phyloP scores from a whole-genome alignment of 306 rosid genomes.

The Myrica gale region DNA sequence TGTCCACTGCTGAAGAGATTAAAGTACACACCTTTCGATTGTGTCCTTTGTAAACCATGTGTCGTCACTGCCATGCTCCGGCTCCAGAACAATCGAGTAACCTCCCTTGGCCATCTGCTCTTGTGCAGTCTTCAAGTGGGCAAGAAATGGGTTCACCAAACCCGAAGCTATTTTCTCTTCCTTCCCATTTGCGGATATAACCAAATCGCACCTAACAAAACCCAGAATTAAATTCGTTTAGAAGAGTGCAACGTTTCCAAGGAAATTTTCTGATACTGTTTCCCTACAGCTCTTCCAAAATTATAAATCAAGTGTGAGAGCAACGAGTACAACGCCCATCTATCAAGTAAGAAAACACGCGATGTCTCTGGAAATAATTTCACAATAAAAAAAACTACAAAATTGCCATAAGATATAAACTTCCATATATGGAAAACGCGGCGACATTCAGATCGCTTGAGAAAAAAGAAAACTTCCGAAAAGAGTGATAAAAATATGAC shows the following conservation, averaged over 20 bases:
- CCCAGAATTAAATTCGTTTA: not conserved
- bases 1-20: not conserved
- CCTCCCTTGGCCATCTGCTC: constrained; percentile 97
- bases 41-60: constrained; percentile 89
- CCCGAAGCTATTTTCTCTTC: constrained; percentile 92
- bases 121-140: constrained; percentile 92
- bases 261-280: not conserved
- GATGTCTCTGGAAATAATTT: not conserved
- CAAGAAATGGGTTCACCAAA: constrained; percentile 79
- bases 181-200: constrained; percentile 83
- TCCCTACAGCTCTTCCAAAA: not conserved
- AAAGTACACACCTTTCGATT: constrained; percentile 60
- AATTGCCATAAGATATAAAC: constrained; percentile 10
- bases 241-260: not conserved
- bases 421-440: constrained; percentile 17
- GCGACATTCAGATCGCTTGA: constrained; percentile 24
- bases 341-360: too few relatives aligned
- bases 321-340: not conserved
- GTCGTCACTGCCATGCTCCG: constrained; percentile 47
- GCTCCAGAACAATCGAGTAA: constrained; percentile 87
- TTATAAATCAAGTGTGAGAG: not conserved
- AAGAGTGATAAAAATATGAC: constrained; percentile 6
- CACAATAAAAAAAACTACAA: not conserved
- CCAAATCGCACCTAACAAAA: constrained; percentile 75
- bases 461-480: constrained; percentile 13